These are phyloP conservation scores for Aspergillus sp. DNA, from an alignment of 2,329 filamentous ascomycete species.

Conservation along the genomic window DNA sequence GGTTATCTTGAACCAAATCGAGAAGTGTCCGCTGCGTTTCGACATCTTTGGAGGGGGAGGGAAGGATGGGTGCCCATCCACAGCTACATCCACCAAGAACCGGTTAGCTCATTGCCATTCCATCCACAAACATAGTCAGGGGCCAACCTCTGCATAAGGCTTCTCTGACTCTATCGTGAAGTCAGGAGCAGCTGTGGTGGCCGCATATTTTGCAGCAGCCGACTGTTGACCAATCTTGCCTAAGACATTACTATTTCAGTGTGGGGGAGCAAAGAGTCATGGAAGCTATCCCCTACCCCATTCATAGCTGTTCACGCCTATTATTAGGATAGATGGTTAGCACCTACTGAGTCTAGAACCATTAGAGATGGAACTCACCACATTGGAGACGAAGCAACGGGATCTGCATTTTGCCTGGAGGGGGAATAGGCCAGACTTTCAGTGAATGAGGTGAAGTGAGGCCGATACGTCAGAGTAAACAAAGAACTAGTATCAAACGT, in stretches of 20 bases:
- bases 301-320: slow-evolving; percentile 96
- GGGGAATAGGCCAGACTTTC: too few species aligned
- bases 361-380: slow-evolving; percentile 39
- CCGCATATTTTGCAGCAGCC: slow-evolving; percentile 82
- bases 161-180: slow-evolving; percentile 79
- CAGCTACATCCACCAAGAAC: slow-evolving; percentile 51
- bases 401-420: slow-evolving; percentile 56
- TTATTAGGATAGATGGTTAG: slow-evolving; percentile 5
- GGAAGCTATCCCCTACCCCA: slow-evolving; percentile 61
- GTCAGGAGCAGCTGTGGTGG: slow-evolving; percentile 70
- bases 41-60: slow-evolving; percentile 88
- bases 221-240: slow-evolving; percentile 84
- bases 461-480: too few species aligned
- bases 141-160: slow-evolving; percentile 82
- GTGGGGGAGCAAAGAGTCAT: slow-evolving; percentile 8
- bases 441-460: too few species aligned
- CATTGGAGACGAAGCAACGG: slow-evolving; percentile 72
- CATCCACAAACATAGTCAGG: background rate
- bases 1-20: slow-evolving; percentile 82
- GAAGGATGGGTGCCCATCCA: slow-evolving; percentile 99
- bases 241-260: slow-evolving; percentile 32
- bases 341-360: background rate
- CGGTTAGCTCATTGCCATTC: slow-evolving; percentile 6
- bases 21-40: slow-evolving; percentile 78
- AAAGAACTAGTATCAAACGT: too few species aligned